Evolutionary conservation across 208 protist species (phyloP).

Genomic region (Leishmania arabica): DNA sequence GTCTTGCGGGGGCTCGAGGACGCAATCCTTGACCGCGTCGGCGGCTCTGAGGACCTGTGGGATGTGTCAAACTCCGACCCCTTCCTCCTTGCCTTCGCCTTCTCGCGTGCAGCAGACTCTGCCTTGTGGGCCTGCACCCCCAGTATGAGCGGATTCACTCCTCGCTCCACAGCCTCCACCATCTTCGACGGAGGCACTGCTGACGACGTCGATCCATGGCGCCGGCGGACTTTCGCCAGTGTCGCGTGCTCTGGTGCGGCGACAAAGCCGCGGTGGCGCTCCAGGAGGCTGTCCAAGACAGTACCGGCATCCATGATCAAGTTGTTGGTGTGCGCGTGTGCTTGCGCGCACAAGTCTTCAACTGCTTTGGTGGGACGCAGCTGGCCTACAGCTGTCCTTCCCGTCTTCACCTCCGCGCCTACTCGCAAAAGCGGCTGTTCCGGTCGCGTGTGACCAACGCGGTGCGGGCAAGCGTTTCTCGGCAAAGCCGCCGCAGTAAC

Average conservation of each 20-base stretch:
- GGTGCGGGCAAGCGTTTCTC: background rate
- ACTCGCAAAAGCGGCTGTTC: background rate
- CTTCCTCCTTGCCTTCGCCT: slow-evolving; percentile 15
- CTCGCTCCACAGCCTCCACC: slow-evolving; percentile 22
- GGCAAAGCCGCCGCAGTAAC: background rate
- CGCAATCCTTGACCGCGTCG: background rate
- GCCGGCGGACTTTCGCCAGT: background rate
- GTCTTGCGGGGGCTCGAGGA: background rate
- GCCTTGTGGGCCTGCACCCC: slow-evolving; percentile 6
- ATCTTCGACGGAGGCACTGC: slow-evolving; percentile 21
- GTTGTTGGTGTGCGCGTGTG: background rate
- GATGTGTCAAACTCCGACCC: background rate
- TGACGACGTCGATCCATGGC: background rate
- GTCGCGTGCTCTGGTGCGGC: background rate
- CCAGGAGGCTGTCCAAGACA: slow-evolving; percentile 24
- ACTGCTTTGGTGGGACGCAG: background rate
- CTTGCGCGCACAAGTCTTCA: background rate
- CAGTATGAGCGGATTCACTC: slow-evolving; percentile 28
- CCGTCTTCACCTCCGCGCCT: background rate
- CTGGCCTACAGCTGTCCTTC: background rate
- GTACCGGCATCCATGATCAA: slow-evolving; percentile 20
- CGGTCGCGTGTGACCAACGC: background rate
- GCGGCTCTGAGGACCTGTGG: background rate
- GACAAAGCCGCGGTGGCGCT: slow-evolving; percentile 9
- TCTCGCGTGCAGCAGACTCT: slow-evolving; percentile 19